These are phyloP conservation scores for Lyophyllum semitale DNA, from an alignment of 768 basidiomycete genomes.

Conservation along the genomic window DNA sequence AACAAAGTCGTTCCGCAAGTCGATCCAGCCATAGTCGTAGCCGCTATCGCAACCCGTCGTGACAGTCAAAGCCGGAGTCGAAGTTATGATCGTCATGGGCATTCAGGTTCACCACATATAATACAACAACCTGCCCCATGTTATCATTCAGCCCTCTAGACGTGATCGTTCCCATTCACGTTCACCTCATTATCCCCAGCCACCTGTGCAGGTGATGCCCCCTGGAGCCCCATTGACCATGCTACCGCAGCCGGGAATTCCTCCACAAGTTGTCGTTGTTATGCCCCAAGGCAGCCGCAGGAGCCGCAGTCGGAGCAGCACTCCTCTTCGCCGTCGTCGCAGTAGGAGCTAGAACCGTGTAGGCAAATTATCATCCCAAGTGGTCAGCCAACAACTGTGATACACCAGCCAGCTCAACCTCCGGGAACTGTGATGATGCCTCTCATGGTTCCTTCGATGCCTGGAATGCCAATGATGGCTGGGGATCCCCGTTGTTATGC, in stretches of 20 bases:
- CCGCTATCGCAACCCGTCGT: neutral
- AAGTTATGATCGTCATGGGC: too few relatives aligned
- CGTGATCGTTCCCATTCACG: neutral
- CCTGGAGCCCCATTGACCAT: neutral
- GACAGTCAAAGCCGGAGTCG: neutral
- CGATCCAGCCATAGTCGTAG: neutral
- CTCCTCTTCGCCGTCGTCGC: neutral
- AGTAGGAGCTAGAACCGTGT: neutral
- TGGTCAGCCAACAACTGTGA: neutral
- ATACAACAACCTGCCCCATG: neutral
- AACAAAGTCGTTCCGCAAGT: neutral
- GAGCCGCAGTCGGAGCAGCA: constrained; percentile 2
- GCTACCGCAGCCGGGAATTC: neutral
- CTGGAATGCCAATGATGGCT: neutral
- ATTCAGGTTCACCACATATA: neutral
- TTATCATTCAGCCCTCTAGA: constrained; percentile 2
- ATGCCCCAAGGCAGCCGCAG: neutral
- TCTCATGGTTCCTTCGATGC: neutral
- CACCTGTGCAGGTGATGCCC: neutral
- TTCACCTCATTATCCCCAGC: neutral
- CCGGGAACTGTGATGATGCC: neutral
- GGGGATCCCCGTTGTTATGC: too few relatives aligned
- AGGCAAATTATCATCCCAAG: neutral
- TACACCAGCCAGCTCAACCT: neutral
- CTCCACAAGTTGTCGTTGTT: neutral